A percentile compares a stretch with the other conserved stretches of the same genome.
phyloP scores from a whole-genome alignment of 208 protist genomes.

The Trypanosoma platydactyli region DNA sequence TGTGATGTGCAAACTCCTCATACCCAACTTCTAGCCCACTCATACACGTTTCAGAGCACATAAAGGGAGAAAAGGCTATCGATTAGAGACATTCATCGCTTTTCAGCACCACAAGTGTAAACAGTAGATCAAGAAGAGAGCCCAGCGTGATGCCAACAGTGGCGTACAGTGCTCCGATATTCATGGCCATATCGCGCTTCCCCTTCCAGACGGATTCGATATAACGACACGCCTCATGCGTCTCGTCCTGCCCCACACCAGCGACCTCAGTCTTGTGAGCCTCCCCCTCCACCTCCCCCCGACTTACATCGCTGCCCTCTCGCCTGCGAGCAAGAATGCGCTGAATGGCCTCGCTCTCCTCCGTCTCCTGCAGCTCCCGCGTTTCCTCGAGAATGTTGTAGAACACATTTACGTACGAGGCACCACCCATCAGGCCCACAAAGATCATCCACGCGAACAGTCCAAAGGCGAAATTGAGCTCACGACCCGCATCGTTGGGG shows the following conservation, averaged over 20 bases:
- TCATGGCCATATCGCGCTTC: conserved; percentile 83
- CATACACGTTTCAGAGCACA: too few relatives aligned
- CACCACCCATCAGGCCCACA: conserved; percentile 86
- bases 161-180: conserved; percentile 78
- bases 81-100: conserved; percentile 1
- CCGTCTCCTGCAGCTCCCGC: conserved; percentile 31
- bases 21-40: too few relatives aligned
- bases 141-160: conserved; percentile 79
- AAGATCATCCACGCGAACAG: conserved; percentile 91
- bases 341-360: conserved; percentile 23
- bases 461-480: conserved; percentile 63
- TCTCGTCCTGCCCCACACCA: conserved; percentile 28
- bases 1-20: too few relatives aligned
- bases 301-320: neutral
- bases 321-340: neutral
- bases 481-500: conserved; percentile 25
- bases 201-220: conserved; percentile 43
- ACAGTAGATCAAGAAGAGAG: conserved; percentile 66
- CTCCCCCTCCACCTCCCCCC: neutral
- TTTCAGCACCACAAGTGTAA: conserved; percentile 71
- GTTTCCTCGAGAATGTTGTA: conserved; percentile 75
- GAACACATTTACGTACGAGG: conserved; percentile 93
- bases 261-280: conserved; percentile 6
- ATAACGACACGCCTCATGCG: conserved; percentile 27
- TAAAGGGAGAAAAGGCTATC: too few relatives aligned